phyloP scores from a whole-genome alignment of 2,329 filamentous ascomycete genomes.

The Exophiala sideris region DNA sequence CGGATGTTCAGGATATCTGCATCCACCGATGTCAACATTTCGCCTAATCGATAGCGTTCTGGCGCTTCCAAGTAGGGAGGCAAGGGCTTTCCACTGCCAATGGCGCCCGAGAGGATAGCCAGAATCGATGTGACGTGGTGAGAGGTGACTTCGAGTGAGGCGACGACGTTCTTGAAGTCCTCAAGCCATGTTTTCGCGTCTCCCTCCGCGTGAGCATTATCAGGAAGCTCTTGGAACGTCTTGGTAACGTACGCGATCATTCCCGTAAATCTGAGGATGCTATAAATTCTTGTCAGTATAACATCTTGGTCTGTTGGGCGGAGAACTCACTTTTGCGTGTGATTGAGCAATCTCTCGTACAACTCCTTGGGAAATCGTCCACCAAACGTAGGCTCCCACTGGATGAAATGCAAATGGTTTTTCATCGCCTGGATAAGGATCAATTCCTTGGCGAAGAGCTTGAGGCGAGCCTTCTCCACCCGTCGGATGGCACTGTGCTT shows the following conservation, averaged over 20 bases:
- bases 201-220: slow-evolving; percentile 2
- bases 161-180: slow-evolving; percentile 60
- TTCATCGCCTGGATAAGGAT: slow-evolving; percentile 62
- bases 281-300: slow-evolving; percentile 1
- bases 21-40: slow-evolving; percentile 57
- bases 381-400: slow-evolving; percentile 70
- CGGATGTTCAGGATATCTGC: slow-evolving; percentile 59
- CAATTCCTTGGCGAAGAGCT: slow-evolving; percentile 66
- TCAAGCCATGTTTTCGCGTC: slow-evolving; percentile 51
- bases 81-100: slow-evolving; percentile 63
- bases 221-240: slow-evolving; percentile 41
- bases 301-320: background rate
- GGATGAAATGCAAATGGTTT: slow-evolving; percentile 62
- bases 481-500: slow-evolving; percentile 40
- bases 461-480: slow-evolving; percentile 56
- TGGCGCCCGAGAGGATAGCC: slow-evolving; percentile 65
- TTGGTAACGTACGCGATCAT: slow-evolving; percentile 64
- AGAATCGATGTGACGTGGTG: slow-evolving; percentile 68
- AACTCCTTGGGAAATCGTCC: slow-evolving; percentile 65
- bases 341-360: slow-evolving; percentile 63
- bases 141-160: slow-evolving; percentile 59
- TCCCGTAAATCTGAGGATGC: slow-evolving; percentile 64
- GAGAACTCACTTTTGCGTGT: slow-evolving; percentile 46
- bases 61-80: slow-evolving; percentile 69
- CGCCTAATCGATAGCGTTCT: slow-evolving; percentile 57